These are phyloP conservation scores for Clitocybe nebularis DNA, from an alignment of 1,284 basidiomycete genomes.

Conservation along the genomic window DNA sequence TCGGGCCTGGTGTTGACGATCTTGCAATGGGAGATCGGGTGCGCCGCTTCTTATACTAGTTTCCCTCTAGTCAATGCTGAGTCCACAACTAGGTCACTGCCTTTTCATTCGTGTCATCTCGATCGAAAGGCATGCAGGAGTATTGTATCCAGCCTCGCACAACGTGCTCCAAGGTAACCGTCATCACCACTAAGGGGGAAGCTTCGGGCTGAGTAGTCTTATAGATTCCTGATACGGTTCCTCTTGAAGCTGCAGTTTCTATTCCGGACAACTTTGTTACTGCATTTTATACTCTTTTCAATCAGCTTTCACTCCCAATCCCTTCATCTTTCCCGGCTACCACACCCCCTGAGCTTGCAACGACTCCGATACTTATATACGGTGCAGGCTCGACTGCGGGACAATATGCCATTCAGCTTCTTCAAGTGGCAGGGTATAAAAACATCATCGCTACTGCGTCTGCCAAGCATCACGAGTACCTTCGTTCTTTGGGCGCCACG, in stretches of 20 bases:
- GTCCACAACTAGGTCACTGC: conserved; percentile 31
- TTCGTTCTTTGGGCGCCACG: conserved; percentile 46
- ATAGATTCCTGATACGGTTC: conserved; percentile 39
- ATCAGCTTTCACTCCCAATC: conserved; percentile 36
- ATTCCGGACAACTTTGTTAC: conserved; percentile 51
- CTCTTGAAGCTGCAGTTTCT: conserved; percentile 39
- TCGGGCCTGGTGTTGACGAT: conserved; percentile 37
- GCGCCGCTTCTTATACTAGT: conserved; percentile 7
- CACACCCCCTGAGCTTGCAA: conserved; percentile 27
- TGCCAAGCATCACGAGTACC: conserved; percentile 38
- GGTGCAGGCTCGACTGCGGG: conserved; percentile 55
- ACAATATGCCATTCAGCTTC: conserved; percentile 52
- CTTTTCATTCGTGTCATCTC: conserved; percentile 26
- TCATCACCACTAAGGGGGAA: too few relatives aligned
- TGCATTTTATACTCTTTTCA: conserved; percentile 46
- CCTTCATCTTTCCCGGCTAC: conserved; percentile 35
- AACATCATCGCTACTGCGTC: conserved; percentile 52
- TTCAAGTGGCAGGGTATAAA: conserved; percentile 48
- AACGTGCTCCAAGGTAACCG: conserved; percentile 38
- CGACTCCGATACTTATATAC: conserved; percentile 46
- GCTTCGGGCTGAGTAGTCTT: neutral
- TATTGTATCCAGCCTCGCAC: conserved; percentile 32
- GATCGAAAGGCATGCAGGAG: conserved; percentile 39
- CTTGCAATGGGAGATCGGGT: conserved; percentile 42
- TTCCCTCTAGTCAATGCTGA: conserved; percentile 1